Evolutionary conservation across 2,329 filamentous ascomycete species (phyloP), one percentile per base, ranked within the genome.

Genomic region (Ascochyta pisi): DNA sequence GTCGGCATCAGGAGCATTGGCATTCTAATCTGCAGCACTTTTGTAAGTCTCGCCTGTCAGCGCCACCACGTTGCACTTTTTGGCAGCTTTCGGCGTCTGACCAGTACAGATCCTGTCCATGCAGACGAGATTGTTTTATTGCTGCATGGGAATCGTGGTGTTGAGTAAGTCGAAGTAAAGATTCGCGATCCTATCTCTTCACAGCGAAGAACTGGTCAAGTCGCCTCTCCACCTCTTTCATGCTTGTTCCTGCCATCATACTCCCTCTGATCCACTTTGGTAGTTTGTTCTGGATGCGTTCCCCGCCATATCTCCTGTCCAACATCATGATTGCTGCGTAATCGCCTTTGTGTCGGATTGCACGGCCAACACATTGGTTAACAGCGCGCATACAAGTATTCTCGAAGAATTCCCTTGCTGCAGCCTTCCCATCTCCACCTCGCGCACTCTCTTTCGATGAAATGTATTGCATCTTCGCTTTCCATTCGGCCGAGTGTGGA

Each of bases 381-480:
- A 99, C 95, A 4, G 93, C 92, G 35, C 95, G 84, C 93, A 99
- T 97, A 74, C 93, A 97, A 0, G 91, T 86, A 71, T 98, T 98
- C 73, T 97, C 92, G 71, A 96, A 96, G 70, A 91, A 96, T 58
- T 94, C 90, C 48, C 89, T 81, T 2, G 89, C 87, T 4, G 87
- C 79, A 27, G 62, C 67, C 50, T 74, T 64, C 0, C 78, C 81
- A 51, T 73, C 78, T 35, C 68, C 74, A 26, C 71, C 72, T 57
- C 62, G 69, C 15, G 54, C 57, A n/a, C 57, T 49, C 16, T 81
- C 79, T 61, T 82, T 87, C 0, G 84, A 79, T 68, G 96, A 91
- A 12, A 98, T 86, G 71, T 97, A 93, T 70, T 91, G 87, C 70
- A 95, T 87, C 74, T 94, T 94, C 0, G 94, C 92, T 73, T 91